Evolutionary conservation across 495 filamentous ascomycete genomes (phyloP).

Genomic region (Xylaria intraflava): DNA sequence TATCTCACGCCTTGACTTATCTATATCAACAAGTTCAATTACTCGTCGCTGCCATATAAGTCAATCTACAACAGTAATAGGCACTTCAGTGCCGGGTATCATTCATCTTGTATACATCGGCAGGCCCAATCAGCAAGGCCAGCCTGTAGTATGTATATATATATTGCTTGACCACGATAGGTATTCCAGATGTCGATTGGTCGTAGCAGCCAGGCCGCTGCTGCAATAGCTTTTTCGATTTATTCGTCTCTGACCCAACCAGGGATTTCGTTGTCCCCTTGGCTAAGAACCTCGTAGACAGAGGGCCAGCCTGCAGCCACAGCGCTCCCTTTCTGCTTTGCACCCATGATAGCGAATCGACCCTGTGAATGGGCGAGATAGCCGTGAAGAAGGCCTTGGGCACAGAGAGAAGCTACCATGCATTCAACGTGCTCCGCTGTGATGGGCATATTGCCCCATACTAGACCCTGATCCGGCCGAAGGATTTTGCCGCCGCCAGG

Average conservation of each 20-base stretch:
- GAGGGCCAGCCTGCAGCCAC: slow-evolving; percentile 40
- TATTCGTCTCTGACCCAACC: slow-evolving; percentile 9
- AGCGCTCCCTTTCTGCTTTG: slow-evolving; percentile 52
- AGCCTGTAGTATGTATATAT: neutral
- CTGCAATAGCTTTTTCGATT: neutral
- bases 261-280: slow-evolving; percentile 14
- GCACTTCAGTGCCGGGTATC: neutral
- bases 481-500: slow-evolving; percentile 41
- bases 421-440: slow-evolving; percentile 67
- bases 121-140: too few relatives aligned
- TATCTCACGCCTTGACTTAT: too few relatives aligned
- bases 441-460: slow-evolving; percentile 47
- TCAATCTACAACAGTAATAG: neutral
- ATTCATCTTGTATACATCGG: neutral
- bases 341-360: slow-evolving; percentile 76
- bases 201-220: neutral
- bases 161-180: neutral
- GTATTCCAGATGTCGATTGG: neutral
- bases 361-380: slow-evolving; percentile 72
- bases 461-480: slow-evolving; percentile 40
- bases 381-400: slow-evolving; percentile 77
- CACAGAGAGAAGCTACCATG: slow-evolving; percentile 66
- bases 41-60: neutral
- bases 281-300: slow-evolving; percentile 15
- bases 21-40: neutral